Base-by-base conservation (phyloP, 1,284 basidiomycete genomes). In the Tilletia horrida region DNA sequence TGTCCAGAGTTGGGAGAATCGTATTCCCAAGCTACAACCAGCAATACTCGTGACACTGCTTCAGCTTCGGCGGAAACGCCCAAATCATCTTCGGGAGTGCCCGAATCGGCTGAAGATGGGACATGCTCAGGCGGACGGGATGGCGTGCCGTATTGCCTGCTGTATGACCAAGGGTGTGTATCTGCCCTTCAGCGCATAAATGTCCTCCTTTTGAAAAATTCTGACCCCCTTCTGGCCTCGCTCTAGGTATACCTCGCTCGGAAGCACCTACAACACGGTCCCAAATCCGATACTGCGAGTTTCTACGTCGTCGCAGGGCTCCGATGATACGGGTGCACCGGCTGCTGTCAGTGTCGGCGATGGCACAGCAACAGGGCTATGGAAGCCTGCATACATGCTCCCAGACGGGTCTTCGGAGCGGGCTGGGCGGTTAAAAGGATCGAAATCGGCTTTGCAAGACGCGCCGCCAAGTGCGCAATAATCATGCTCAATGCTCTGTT, bases 181-280 rank as follows among this genome's bases (percentile, higher is more conserved):
- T 63, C 61, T 70, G 14, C n/a, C 25, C 23, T 43, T 47, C 47
- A 50, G 16, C 2, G 47, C 29, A 59, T 13, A 11, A 3, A 23
- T n/a, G n/a, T n/a, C n/a, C n/a, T n/a, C n/a, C 21, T 27, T 3
- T 47, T 7, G 8, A 16, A 18, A 6, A 48, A 16, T n/a, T 47
- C 9, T n/a, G 23, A 43, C 40, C 21, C 6, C 2, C 7, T 8
- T 25, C 29, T 18, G 27, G 31, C 50, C 21, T 43, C 6, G 16
- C 65, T 25, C 21, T 27, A 94, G 92, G 40, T 98, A 96, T 82
- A 98, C 96, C 0, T 96, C 93, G 2, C 86, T 98, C 16, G 95
- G 96, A 25, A 96, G 93, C 18, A 94, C 91, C 0, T 91, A 88
- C 83, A 97, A 97, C 83, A 97, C 96, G 0, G 89, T 89, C 75